These are phyloP conservation scores for Diaporthe eres DNA, from an alignment of 2,329 filamentous ascomycete genomes.

Conservation along the genomic window DNA sequence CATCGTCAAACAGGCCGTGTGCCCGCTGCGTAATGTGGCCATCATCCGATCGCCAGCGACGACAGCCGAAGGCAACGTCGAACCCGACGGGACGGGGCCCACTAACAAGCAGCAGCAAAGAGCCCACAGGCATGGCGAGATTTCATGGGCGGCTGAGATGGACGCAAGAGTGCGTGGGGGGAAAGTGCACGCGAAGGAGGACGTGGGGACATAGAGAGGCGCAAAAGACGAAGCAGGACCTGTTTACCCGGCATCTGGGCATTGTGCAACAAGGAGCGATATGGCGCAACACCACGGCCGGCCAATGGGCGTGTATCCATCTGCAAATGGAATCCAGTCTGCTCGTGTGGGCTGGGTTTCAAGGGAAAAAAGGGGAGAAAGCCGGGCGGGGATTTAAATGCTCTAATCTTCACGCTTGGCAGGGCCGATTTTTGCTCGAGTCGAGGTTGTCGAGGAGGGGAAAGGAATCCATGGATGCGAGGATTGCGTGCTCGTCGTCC, in stretches of 20 bases:
- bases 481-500: constrained; percentile 39
- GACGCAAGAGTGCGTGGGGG: neutral
- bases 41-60: constrained; percentile 20
- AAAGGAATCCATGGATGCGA: neutral
- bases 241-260: constrained; percentile 9
- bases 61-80: constrained; percentile 13
- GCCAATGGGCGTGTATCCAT: constrained; percentile 31
- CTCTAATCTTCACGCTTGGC: constrained; percentile 20
- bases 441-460: constrained; percentile 2
- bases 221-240: neutral
- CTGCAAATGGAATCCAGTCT: constrained; percentile 29
- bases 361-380: constrained; percentile 12
- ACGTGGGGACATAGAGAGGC: neutral
- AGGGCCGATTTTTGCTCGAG: constrained; percentile 9
- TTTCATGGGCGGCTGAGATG: neutral
- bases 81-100: constrained; percentile 12
- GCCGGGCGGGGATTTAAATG: neutral
- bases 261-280: constrained; percentile 42
- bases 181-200: neutral
- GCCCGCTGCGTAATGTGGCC: neutral
- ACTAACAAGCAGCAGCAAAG: constrained; percentile 11
- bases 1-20: neutral
- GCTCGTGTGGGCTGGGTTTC: constrained; percentile 15
- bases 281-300: constrained; percentile 37
- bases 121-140: constrained; percentile 26